Base-by-base conservation (phyloP, 2,329 filamentous ascomycete genomes). In the Aureobasidium vineae region DNA sequence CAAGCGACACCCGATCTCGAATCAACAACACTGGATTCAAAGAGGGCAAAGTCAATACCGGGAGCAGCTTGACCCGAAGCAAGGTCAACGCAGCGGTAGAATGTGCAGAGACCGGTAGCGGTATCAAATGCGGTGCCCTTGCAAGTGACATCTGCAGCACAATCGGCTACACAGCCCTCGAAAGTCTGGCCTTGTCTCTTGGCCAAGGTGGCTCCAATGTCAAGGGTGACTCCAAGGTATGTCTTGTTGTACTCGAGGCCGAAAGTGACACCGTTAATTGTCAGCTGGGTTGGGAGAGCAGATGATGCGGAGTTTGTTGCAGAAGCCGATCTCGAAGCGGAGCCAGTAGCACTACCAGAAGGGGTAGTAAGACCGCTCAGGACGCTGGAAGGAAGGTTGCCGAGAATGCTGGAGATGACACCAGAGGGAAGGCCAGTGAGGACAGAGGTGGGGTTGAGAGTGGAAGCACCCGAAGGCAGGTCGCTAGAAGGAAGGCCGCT, bases 21-120 rank as follows among this genome's bases (percentile, higher is more conserved):
- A 21, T 60, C 56, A 10, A 33, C 13, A 13, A n/a, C 13, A 16
- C 56, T 60, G 41, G 40, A 38, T n/a, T 52, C 47, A 38, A 56
- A 52, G 11, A 53, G 47, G 16, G 61, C 61, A n/a, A 65, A 65
- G 10, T 36, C 43, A 11, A n/a, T 36, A 10, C 61, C 61, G 7
- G 26, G 33, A 8, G 28, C 61, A 31, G 21, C 16, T 13, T 7
- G 19, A 4, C 16, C 21, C 16, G 61, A 43, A 2, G 7, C 36
- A 19, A 53, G 38, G 19, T 54, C 61, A 23, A 65, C 47, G n/a
- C 47, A 65, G 36, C 49, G 41, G 61, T 45, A 65, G 50, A 43
- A 65, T 6, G 53, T 21, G 63, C 63, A 66, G 7, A 36, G 33
- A 36, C 33, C 33, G 10, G 31, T 36, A 15, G 13, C 40, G 53